Percentiles rank a stretch among this genome's conserved stretches.
These are phyloP conservation scores for Sordariomycetes sp. DNA, from an alignment of 2,329 filamentous ascomycete species.

Conservation along the genomic window DNA sequence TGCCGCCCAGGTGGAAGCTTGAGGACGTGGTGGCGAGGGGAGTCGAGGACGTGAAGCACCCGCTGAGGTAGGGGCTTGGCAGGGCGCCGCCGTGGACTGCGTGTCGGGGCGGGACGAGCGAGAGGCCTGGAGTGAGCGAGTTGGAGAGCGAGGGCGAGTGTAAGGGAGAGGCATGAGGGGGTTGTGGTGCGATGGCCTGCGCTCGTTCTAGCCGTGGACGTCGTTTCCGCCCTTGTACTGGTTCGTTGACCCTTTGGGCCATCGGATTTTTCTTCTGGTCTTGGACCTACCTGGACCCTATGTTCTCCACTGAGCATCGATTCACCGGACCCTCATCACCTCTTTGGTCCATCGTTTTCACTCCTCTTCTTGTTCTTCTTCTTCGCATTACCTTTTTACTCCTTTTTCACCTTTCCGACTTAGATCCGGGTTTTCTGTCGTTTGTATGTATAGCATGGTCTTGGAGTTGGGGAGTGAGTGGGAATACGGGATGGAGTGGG, in stretches of 20 bases:
- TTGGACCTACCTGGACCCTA: too few relatives aligned
- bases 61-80: slow-evolving; percentile 42
- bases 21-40: slow-evolving; percentile 67
- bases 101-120: background rate
- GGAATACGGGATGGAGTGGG: background rate
- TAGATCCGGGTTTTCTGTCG: background rate
- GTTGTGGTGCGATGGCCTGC: too few relatives aligned
- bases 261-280: too few relatives aligned
- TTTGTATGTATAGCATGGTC: background rate
- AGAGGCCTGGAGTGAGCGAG: background rate
- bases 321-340: too few relatives aligned
- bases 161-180: too few relatives aligned
- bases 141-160: background rate
- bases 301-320: too few relatives aligned
- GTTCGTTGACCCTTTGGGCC: too few relatives aligned
- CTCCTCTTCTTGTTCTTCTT: background rate
- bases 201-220: too few relatives aligned
- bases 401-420: background rate
- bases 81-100: background rate
- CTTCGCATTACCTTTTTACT: background rate
- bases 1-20: slow-evolving; percentile 70
- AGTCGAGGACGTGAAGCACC: slow-evolving; percentile 61
- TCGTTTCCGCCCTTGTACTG: too few relatives aligned
- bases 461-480: background rate
- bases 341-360: too few relatives aligned